phyloP scores from a whole-genome alignment of 345 rosid genomes.

The Isatis tinctoria region DNA sequence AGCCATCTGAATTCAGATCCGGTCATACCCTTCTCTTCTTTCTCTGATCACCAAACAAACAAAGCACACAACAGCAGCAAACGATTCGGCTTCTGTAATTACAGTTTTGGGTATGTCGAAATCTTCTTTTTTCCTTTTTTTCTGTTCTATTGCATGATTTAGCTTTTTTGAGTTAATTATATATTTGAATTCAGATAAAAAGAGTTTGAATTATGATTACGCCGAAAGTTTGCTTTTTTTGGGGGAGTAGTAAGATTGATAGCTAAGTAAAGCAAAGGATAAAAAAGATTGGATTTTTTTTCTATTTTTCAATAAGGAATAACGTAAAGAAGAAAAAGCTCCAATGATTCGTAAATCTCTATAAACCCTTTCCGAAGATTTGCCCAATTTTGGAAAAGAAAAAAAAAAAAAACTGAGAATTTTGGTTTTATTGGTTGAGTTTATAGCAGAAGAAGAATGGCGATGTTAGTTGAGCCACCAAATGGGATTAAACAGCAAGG shows the following conservation, averaged over 20 bases:
- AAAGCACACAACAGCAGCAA: not conserved
- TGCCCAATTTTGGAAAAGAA: not conserved
- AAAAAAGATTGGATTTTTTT: slow-evolving; percentile 2
- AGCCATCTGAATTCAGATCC: slow-evolving; percentile 30
- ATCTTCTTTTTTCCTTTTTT: not conserved
- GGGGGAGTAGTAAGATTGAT: slow-evolving; percentile 30
- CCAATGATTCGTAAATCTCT: slow-evolving; percentile 11
- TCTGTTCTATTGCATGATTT: not conserved
- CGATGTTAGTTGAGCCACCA: slow-evolving; percentile 81
- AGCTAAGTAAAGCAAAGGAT: slow-evolving; percentile 30
- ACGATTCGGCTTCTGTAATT: slow-evolving; percentile 13
- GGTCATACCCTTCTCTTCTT: slow-evolving; percentile 27
- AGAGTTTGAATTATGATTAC: slow-evolving; percentile 12
- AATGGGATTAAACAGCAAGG: slow-evolving; percentile 57
- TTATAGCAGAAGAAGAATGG: slow-evolving; percentile 45
- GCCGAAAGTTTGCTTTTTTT: slow-evolving; percentile 20
- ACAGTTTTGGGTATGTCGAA: slow-evolving; percentile 1
- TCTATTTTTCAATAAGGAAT: slow-evolving; percentile 5
- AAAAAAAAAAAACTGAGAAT: not conserved
- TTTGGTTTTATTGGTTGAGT: not conserved
- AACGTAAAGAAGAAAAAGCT: slow-evolving; percentile 25
- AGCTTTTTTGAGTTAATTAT: not conserved
- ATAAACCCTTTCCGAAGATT: slow-evolving; percentile 9
- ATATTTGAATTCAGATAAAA: not conserved
- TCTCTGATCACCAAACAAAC: slow-evolving; percentile 2